These are phyloP conservation scores for Metarhizium rileyi DNA, from an alignment of 2,329 filamentous ascomycete species.

Conservation along the genomic window DNA sequence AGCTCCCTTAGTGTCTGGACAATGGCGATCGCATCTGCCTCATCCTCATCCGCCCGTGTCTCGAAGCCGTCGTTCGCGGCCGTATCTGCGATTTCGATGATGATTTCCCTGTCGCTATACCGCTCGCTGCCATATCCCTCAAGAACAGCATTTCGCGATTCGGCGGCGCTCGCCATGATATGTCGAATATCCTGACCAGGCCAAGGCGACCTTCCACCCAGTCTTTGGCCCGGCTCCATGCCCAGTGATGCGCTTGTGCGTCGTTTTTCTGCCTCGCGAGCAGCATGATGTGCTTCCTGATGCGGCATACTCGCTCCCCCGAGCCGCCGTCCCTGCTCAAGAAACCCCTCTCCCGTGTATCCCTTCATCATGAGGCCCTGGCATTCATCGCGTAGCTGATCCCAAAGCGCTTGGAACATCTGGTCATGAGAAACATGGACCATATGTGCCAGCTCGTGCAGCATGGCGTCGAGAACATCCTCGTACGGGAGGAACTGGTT, in stretches of 20 bases:
- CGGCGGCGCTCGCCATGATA: conserved; percentile 62
- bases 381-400: conserved; percentile 80
- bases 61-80: conserved; percentile 65
- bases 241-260: conserved; percentile 41
- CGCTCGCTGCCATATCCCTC: conserved; percentile 68
- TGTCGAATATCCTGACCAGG: conserved; percentile 59
- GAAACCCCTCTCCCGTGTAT: conserved; percentile 83
- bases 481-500: conserved; percentile 73
- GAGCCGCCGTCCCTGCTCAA: conserved; percentile 63
- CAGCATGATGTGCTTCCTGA: conserved; percentile 65
- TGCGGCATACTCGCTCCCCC: conserved; percentile 58
- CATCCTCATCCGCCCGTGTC: conserved; percentile 78
- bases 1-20: conserved; percentile 78
- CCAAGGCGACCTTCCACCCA: conserved; percentile 51
- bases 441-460: conserved; percentile 90
- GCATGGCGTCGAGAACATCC: conserved; percentile 77
- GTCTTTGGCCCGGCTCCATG: conserved; percentile 58
- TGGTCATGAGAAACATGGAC: conserved; percentile 73
- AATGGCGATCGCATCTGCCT: conserved; percentile 81
- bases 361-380: conserved; percentile 67
- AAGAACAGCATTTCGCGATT: conserved; percentile 55
- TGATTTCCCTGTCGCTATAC: conserved; percentile 55
- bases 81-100: conserved; percentile 49
- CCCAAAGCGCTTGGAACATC: conserved; percentile 78
- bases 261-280: conserved; percentile 63